Evolutionary conservation across 2,329 filamentous ascomycete species (phyloP).

Genomic region (Pseudopyricularia javanii): DNA sequence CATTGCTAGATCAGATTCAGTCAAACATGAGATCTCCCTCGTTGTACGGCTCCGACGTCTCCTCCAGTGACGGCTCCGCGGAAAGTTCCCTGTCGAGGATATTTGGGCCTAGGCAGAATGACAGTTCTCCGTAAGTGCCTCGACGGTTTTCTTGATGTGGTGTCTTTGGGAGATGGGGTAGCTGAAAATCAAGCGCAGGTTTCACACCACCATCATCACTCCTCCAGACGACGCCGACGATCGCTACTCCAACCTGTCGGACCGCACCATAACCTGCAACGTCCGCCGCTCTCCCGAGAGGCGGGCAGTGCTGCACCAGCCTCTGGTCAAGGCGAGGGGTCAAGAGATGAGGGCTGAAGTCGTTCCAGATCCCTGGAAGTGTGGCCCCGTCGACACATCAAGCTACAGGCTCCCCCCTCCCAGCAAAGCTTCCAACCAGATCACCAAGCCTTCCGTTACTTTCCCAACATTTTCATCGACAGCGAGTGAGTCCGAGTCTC

Average conservation of each 20-base stretch:
- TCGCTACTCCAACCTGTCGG: neutral
- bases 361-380: neutral
- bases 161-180: neutral
- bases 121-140: neutral
- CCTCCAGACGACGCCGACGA: neutral
- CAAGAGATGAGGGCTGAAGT: neutral
- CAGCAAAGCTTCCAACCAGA: neutral
- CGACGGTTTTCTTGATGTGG: neutral
- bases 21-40: slow-evolving; percentile 2
- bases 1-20: slow-evolving; percentile 15
- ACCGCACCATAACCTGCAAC: neutral
- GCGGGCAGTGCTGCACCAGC: neutral
- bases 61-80: neutral
- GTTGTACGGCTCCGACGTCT: neutral
- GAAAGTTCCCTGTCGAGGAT: neutral
- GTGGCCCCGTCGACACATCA: neutral
- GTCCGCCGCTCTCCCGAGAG: neutral
- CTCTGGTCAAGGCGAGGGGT: neutral
- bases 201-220: slow-evolving; percentile 1
- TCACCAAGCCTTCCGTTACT: neutral
- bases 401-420: neutral
- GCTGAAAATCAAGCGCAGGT: neutral
- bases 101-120: neutral
- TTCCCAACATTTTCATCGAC: neutral
- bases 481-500: neutral